Percentiles rank a stretch among this genome's conserved stretches.
These are phyloP conservation scores for Pythium phragmitis DNA, from an alignment of 352 stramenopile genomes.

Conservation along the genomic window DNA sequence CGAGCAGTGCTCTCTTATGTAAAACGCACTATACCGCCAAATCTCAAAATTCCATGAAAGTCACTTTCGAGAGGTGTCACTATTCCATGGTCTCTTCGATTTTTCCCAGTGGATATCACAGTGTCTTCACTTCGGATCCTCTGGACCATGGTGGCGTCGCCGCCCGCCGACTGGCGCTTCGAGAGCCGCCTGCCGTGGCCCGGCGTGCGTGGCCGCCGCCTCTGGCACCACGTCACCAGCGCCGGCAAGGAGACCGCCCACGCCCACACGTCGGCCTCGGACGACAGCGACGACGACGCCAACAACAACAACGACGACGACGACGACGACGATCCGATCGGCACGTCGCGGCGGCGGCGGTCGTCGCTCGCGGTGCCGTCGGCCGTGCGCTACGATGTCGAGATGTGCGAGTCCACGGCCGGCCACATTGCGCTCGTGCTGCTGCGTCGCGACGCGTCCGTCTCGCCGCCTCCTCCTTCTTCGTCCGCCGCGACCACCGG, in stretches of 20 bases:
- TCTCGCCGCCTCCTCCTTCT: not conserved
- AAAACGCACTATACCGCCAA: not conserved
- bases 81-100: slow-evolving; percentile 5
- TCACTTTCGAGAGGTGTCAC: slow-evolving; percentile 14
- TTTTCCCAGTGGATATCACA: not conserved
- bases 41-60: slow-evolving; percentile 18
- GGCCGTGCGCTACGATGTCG: slow-evolving; percentile 40
- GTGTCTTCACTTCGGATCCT: slow-evolving; percentile 5
- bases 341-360: not conserved
- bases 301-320: not conserved
- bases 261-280: not conserved
- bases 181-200: slow-evolving; percentile 46
- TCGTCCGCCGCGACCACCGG: not conserved
- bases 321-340: not conserved
- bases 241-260: not conserved
- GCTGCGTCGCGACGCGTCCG: slow-evolving; percentile 24
- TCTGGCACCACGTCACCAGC: slow-evolving; percentile 28
- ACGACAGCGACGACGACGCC: not conserved
- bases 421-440: slow-evolving; percentile 64
- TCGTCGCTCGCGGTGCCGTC: slow-evolving; percentile 7
- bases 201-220: slow-evolving; percentile 40
- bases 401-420: slow-evolving; percentile 50
- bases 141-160: slow-evolving; percentile 11
- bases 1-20: slow-evolving; percentile 81
- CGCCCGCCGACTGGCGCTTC: slow-evolving; percentile 27